Percentiles rank a stretch among this genome's conserved stretches.
Conservation (phyloP, 805 yeast genomes). For the Candida wancherniae region DNA sequence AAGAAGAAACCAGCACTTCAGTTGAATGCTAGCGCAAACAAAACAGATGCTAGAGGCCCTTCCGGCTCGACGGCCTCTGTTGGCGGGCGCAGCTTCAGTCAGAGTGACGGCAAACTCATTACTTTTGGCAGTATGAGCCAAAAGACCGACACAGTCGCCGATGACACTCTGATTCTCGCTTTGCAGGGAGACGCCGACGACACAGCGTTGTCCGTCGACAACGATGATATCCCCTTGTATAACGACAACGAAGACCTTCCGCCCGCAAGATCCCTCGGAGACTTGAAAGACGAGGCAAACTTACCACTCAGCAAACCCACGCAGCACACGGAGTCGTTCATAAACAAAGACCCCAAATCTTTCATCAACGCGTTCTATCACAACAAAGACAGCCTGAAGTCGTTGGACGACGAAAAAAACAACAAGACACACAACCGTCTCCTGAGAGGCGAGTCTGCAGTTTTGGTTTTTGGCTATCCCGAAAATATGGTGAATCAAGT, state of each 20-base stretch:
- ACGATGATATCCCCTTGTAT: slow-evolving; percentile 26
- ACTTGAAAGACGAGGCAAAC: slow-evolving; percentile 41
- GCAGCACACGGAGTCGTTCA: slow-evolving; percentile 35
- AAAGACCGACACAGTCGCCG: slow-evolving; percentile 18
- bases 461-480: slow-evolving; percentile 85
- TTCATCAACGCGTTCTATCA: slow-evolving; percentile 41
- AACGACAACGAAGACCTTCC: slow-evolving; percentile 41
- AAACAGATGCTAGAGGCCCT: no score
- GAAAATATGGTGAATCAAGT: slow-evolving; percentile 65
- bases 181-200: slow-evolving; percentile 20
- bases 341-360: slow-evolving; percentile 42
- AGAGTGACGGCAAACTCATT: slow-evolving; percentile 31
- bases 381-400: slow-evolving; percentile 4
- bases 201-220: slow-evolving; percentile 22
- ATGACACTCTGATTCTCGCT: slow-evolving; percentile 12
- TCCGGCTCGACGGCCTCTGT: no score
- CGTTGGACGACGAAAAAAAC: slow-evolving; percentile 9
- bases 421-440: slow-evolving; percentile 20
- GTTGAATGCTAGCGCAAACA: slow-evolving; percentile 20
- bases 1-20: slow-evolving; percentile 39
- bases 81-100: slow-evolving; percentile 8
- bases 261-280: slow-evolving; percentile 48
- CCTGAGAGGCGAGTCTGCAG: slow-evolving; percentile 51
- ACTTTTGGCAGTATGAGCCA: slow-evolving; percentile 29
- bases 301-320: slow-evolving; percentile 33